These are phyloP conservation scores for Bassia scoparia DNA, from an alignment of 148 eudicot genomes.

Conservation along the genomic window DNA sequence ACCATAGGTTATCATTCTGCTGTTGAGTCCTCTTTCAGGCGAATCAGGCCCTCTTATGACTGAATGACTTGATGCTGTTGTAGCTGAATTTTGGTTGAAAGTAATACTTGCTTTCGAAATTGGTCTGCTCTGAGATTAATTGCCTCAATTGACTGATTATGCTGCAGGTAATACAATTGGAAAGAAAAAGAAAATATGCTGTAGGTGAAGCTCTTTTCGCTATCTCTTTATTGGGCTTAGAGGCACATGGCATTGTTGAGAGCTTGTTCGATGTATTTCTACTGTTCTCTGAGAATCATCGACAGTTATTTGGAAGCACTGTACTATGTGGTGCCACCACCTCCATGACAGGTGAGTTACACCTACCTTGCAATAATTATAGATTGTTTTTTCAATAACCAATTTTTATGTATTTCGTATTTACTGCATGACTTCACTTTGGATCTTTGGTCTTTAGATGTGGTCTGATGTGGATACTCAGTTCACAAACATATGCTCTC, in stretches of 20 bases:
- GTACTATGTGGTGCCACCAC: slow-evolving; percentile 90
- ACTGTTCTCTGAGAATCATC: slow-evolving; percentile 90
- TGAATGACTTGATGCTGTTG: neutral
- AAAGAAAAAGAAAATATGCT: slow-evolving; percentile 66
- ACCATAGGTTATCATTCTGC: no score
- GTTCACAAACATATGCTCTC: no score
- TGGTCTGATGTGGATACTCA: no score
- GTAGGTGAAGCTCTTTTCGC: slow-evolving; percentile 95
- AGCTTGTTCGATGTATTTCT: slow-evolving; percentile 86
- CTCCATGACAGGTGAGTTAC: slow-evolving; percentile 60
- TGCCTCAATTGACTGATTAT: neutral
- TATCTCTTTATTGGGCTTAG: slow-evolving; percentile 72
- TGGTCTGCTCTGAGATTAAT: neutral
- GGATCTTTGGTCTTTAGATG: no score
- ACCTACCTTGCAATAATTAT: neutral
- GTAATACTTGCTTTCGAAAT: neutral
- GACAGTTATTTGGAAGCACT: slow-evolving; percentile 88
- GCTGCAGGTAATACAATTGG: slow-evolving; percentile 77
- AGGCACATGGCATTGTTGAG: slow-evolving; percentile 91
- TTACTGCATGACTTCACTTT: no score
- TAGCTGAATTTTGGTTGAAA: neutral
- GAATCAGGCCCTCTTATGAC: neutral
- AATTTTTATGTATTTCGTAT: no score
- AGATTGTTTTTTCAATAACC: neutral
- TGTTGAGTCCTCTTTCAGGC: no score